A percentile compares a stretch with the other conserved stretches of the same genome.
phyloP scores from a whole-genome alignment of 768 basidiomycete genomes.

The Termitomyces sp. region DNA sequence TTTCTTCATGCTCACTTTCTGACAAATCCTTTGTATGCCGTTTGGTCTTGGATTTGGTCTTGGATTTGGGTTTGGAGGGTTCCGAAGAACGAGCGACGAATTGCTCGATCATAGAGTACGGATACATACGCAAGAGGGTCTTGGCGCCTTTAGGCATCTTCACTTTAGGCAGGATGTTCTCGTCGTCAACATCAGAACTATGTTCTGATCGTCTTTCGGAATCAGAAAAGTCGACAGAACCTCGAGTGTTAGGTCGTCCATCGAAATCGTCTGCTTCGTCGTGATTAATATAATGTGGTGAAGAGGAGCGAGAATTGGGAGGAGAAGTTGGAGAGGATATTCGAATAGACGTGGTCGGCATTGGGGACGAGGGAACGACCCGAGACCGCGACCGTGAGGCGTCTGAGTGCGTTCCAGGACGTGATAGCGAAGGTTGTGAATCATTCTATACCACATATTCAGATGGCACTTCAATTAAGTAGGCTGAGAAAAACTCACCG shows the following conservation, averaged over 20 bases:
- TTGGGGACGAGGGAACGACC: background rate
- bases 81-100: constrained; percentile 21
- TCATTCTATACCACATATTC: background rate
- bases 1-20: constrained; percentile 31
- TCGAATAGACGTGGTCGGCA: background rate
- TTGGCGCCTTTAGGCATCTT: constrained; percentile 30
- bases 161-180: background rate
- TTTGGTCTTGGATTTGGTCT: constrained; percentile 11
- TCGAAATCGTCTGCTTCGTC: background rate
- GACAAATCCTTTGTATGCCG: constrained; percentile 14
- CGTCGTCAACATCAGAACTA: constrained; percentile 1
- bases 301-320: background rate
- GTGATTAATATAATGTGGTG: background rate
- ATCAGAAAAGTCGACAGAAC: background rate
- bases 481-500: background rate
- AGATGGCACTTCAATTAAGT: background rate
- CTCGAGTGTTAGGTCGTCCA: background rate
- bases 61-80: constrained; percentile 11
- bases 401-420: background rate
- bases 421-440: background rate
- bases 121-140: constrained; percentile 49
- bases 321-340: background rate
- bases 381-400: background rate
- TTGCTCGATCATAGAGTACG: constrained; percentile 46
- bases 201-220: background rate